Evolutionary conservation across 2,329 filamentous ascomycete genomes (phyloP).

Genomic region (Fusarium cyanostomum): DNA sequence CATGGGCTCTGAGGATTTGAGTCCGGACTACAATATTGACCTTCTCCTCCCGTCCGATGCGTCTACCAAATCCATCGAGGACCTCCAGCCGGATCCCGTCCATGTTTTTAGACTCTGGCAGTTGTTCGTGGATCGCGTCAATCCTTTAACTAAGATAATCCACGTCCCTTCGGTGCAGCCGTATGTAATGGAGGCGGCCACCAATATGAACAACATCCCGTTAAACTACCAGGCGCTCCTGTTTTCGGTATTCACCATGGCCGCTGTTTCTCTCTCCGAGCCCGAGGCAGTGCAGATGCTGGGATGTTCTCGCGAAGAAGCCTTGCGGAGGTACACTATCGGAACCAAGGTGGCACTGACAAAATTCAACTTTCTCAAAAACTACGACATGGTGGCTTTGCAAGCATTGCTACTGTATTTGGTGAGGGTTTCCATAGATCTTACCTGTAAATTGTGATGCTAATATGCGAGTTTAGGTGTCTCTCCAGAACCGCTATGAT

Average conservation of each 20-base stretch:
- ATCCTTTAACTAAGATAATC: slow-evolving; percentile 76
- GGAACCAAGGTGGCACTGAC: slow-evolving; percentile 62
- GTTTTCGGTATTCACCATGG: slow-evolving; percentile 72
- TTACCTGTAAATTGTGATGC: slow-evolving; percentile 18
- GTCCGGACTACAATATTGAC: slow-evolving; percentile 63
- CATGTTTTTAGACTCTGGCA: slow-evolving; percentile 80
- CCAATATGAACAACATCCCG: slow-evolving; percentile 63
- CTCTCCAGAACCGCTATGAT: slow-evolving; percentile 66
- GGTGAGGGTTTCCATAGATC: slow-evolving; percentile 46
- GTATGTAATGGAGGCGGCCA: slow-evolving; percentile 69
- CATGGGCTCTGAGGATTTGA: slow-evolving; percentile 59
- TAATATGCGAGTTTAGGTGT: slow-evolving; percentile 52
- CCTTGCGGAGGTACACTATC: slow-evolving; percentile 61
- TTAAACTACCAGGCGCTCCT: slow-evolving; percentile 69
- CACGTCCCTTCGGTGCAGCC: slow-evolving; percentile 76
- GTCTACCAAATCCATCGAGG: slow-evolving; percentile 52
- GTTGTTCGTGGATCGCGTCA: slow-evolving; percentile 76
- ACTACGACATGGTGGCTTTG: slow-evolving; percentile 65
- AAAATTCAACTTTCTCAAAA: slow-evolving; percentile 65
- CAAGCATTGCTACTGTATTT: slow-evolving; percentile 68
- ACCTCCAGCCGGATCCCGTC: slow-evolving; percentile 70
- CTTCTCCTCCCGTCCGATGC: slow-evolving; percentile 58
- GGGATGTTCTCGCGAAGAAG: slow-evolving; percentile 59
- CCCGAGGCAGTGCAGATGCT: slow-evolving; percentile 65
- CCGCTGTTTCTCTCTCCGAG: slow-evolving; percentile 63